phyloP scores from a whole-genome alignment of 1,139 yeast genomes.

The Saccharomyces hybrid region DNA sequence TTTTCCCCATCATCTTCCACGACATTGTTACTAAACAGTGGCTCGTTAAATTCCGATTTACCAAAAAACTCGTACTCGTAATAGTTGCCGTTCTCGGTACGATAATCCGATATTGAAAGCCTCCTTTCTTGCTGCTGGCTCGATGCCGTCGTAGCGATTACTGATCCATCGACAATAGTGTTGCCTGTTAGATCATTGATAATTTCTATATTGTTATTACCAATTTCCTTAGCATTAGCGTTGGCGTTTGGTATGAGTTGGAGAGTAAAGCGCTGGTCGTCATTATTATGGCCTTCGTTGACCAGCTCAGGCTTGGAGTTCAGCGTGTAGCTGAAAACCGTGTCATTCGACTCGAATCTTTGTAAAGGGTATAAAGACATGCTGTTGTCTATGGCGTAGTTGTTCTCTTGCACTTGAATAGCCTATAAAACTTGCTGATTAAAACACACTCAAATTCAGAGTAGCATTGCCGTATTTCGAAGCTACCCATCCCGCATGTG shows the following conservation, averaged over 20 bases:
- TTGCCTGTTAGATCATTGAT: conserved; percentile 15
- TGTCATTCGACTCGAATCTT: conserved; percentile 9
- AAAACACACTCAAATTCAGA: background rate
- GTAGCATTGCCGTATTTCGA: background rate
- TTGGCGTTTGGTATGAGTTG: conserved; percentile 2
- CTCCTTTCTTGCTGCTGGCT: background rate
- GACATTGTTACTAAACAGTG: background rate
- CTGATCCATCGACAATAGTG: conserved; percentile 6
- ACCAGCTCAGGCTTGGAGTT: background rate
- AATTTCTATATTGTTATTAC: background rate
- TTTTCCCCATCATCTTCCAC: conserved; percentile 2
- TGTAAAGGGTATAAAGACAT: conserved; percentile 7
- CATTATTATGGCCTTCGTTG: background rate
- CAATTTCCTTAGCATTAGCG: background rate
- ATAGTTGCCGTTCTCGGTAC: conserved; percentile 5
- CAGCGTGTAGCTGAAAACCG: background rate
- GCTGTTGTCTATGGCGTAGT: background rate
- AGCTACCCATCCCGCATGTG: background rate
- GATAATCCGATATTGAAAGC: conserved; percentile 4
- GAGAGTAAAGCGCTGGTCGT: background rate
- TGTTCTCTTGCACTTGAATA: background rate
- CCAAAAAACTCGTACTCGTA: conserved; percentile 6
- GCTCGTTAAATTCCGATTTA: background rate
- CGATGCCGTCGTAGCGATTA: background rate
- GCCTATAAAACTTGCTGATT: background rate